Evolutionary conservation across 1,284 basidiomycete genomes (phyloP), one percentile per base, ranked within the genome.

Genomic region (Schizophyllum commune): DNA sequence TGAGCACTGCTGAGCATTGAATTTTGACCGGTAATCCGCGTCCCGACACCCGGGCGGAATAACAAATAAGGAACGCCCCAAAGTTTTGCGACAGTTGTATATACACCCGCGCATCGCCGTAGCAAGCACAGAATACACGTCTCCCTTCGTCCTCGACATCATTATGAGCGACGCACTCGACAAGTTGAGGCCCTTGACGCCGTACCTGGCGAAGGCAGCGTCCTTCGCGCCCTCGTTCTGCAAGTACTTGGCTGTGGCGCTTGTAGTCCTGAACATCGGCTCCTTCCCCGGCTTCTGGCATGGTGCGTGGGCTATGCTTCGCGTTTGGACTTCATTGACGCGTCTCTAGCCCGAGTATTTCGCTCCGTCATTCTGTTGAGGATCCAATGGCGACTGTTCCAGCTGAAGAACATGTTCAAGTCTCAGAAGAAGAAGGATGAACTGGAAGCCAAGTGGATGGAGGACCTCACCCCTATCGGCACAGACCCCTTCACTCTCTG

Each of bases 201-300:
- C 39, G 39, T 47, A 47, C 39, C 39, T 47, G 8, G 39, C 39
- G 17, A 47, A 47, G 8, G 39, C 39, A 17, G 9, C 17, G 39
- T 47, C 39, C 39, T 47, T 47, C 19, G 53, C 53, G 22, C 69
- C 72, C 5, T 70, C 64, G 20, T 52, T 68, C 17, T 65, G 67
- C 39, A 81, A 77, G 62, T 73, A 74, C 61, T 57, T 74, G 13
- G 62, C 72, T 15, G 67, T 71, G 27, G 17, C 81, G 19, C 53
- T 77, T 4, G 68, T 77, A 55, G 64, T 88, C 13, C 56, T 84
- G 32, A 89, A 89, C 61, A 64, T 74, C 21, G 78, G 83, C 13
- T 85, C 84, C 7, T 79, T 83, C 67, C 87, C 87, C 0, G 71
- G 87, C 22, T 74, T 74, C 33, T 90, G 88, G 88, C 88, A 89